Evolutionary conservation across 2,329 filamentous ascomycete species (phyloP).

Genomic region (Fusarium sp.): DNA sequence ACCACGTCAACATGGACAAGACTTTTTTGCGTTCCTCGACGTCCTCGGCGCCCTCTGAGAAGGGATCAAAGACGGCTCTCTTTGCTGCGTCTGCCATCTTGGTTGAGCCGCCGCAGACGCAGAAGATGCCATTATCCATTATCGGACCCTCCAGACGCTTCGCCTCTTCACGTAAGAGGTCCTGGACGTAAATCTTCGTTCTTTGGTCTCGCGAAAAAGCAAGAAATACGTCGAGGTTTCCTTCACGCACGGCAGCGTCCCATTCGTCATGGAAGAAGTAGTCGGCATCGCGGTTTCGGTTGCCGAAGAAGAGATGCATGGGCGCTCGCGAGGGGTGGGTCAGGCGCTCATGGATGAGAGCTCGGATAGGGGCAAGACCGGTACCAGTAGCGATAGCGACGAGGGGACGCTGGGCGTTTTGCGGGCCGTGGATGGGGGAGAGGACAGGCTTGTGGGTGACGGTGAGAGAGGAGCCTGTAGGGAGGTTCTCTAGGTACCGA

Average conservation of each 20-base stretch:
- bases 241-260: conserved; percentile 51
- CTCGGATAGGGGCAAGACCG: conserved; percentile 85
- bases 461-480: conserved; percentile 66
- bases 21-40: conserved; percentile 54
- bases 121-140: conserved; percentile 57
- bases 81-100: conserved; percentile 69
- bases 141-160: conserved; percentile 49
- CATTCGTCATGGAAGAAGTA: conserved; percentile 88
- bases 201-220: conserved; percentile 63
- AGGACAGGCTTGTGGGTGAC: conserved; percentile 68
- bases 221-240: conserved; percentile 50
- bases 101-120: conserved; percentile 67
- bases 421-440: conserved; percentile 54
- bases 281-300: conserved; percentile 78
- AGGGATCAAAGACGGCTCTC: conserved; percentile 62
- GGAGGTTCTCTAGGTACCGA: conserved; percentile 79
- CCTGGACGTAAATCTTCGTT: conserved; percentile 68
- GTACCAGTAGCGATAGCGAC: conserved; percentile 88
- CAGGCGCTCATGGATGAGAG: conserved; percentile 81
- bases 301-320: conserved; percentile 83
- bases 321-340: conserved; percentile 47
- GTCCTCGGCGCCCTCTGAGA: conserved; percentile 52
- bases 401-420: conserved; percentile 64
- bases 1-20: conserved; percentile 56
- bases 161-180: conserved; percentile 61